Evolutionary conservation across 139 green algal species (phyloP), one percentile per base, ranked within the genome.

Genomic region (Chlamydomonas sp.): DNA sequence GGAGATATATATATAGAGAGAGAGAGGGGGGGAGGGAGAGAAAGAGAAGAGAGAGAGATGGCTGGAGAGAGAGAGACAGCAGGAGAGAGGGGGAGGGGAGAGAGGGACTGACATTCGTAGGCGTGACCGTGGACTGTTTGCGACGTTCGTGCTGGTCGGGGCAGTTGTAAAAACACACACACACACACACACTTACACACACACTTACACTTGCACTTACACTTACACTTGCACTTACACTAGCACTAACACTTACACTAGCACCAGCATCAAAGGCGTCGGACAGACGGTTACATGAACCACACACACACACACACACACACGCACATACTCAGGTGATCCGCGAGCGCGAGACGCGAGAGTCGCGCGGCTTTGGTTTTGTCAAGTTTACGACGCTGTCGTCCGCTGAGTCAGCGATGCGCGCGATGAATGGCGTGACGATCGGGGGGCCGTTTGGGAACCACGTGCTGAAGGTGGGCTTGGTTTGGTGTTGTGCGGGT

Each of bases 321-420:
- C n/a, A n/a, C n/a, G n/a, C n/a, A 20, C 43, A 54, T 54, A 29
- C 50, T 16, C 50, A 62, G 50, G 50, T 62, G 22, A 62, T 62
- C 13, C 50, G 50, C 30, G 50, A 62, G 20, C 6, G 13, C 5
- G 50, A 62, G 50, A 62, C 50, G 10, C 20, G 50, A 5, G 50
- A 29, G 50, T 62, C 50, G 20, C 22, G 50, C 22, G 50, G 50
- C 50, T 62, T 62, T 62, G 50, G 50, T 16, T 67, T 67, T 16
- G 30, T 49, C 33, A 67, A 6, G 35, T 49, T 62, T 24, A 62
- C 8, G 20, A 16, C 28, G 6, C 50, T 24, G 20, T 30, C 33
- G 22, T 49, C 35, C 31, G 61, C 50, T 13, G 13, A 10, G 22
- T 16, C 50, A 13, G 50, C 50, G 20, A 62, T 62, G 50, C 20